Evolutionary conservation across 768 basidiomycete species (phyloP).

Genomic region (Suillus subluteus): DNA sequence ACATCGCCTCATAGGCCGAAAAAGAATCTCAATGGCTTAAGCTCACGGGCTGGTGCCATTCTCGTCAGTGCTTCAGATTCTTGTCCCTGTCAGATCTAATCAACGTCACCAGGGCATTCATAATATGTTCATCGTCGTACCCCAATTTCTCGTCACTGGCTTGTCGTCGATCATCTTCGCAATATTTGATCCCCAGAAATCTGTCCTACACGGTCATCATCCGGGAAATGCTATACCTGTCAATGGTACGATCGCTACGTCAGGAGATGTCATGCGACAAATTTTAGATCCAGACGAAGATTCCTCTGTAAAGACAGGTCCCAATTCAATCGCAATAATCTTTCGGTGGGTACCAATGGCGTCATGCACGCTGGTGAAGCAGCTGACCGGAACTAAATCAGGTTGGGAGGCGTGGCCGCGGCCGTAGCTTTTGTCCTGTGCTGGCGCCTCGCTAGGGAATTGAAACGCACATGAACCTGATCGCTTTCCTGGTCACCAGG

Average conservation of each 20-base stretch:
- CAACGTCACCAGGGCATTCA: conserved; percentile 75
- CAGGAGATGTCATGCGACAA: conserved; percentile 14
- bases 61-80: conserved; percentile 51
- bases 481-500: neutral
- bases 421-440: conserved; percentile 57
- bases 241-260: conserved; percentile 14
- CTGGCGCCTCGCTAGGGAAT: conserved; percentile 56
- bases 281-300: conserved; percentile 19
- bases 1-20: conserved; percentile 6
- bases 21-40: conserved; percentile 44
- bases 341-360: conserved; percentile 61
- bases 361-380: conserved; percentile 9
- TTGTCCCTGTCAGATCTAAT: conserved; percentile 6
- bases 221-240: conserved; percentile 17
- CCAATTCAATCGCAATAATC: conserved; percentile 79
- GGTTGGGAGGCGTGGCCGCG: conserved; percentile 61
- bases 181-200: conserved; percentile 70
- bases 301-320: conserved; percentile 25
- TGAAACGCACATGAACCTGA: conserved; percentile 42
- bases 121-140: conserved; percentile 91
- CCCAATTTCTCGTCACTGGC: conserved; percentile 91
- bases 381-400: conserved; percentile 25
- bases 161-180: conserved; percentile 87
- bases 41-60: conserved; percentile 88
- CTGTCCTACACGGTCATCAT: conserved; percentile 41